A percentile compares a stretch with the other conserved stretches of the same genome.
Conservation (phyloP, 1,284 basidiomycete genomes). For the Irpex lacteus region DNA sequence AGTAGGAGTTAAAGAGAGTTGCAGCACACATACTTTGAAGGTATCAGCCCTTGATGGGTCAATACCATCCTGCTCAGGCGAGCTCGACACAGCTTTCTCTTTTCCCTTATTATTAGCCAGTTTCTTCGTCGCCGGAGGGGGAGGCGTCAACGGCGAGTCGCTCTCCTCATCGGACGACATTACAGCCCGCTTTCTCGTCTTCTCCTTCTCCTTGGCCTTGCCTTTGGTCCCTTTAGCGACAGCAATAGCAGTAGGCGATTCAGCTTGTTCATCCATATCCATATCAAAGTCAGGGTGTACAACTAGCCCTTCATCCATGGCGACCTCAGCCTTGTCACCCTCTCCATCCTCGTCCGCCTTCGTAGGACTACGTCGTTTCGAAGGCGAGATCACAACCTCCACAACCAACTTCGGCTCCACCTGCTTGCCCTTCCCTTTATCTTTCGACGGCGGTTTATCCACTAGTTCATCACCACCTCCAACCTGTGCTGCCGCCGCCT, state of each 20-base stretch:
- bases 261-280: background rate
- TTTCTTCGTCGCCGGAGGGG: background rate
- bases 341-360: constrained; percentile 7
- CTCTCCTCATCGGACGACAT: constrained; percentile 26
- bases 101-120: background rate
- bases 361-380: background rate
- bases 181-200: constrained; percentile 19
- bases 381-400: constrained; percentile 6
- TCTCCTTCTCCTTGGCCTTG: constrained; percentile 13
- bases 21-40: background rate
- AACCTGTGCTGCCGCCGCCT: background rate
- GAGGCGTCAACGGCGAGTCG: background rate
- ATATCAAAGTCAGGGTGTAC: background rate
- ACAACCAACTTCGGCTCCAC: background rate
- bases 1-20: too few relatives aligned
- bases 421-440: constrained; percentile 11
- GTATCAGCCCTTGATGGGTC: background rate
- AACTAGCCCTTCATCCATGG: background rate
- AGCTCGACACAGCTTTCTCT: background rate
- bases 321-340: background rate
- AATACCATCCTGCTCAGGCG: background rate
- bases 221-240: constrained; percentile 3
- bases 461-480: constrained; percentile 14
- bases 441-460: constrained; percentile 10
- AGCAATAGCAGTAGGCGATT: background rate